Percentiles rank a stretch among this genome's conserved stretches.
Evolutionary conservation across 2,329 filamentous ascomycete species (phyloP).

Genomic region (Chlorencoelia australis): DNA sequence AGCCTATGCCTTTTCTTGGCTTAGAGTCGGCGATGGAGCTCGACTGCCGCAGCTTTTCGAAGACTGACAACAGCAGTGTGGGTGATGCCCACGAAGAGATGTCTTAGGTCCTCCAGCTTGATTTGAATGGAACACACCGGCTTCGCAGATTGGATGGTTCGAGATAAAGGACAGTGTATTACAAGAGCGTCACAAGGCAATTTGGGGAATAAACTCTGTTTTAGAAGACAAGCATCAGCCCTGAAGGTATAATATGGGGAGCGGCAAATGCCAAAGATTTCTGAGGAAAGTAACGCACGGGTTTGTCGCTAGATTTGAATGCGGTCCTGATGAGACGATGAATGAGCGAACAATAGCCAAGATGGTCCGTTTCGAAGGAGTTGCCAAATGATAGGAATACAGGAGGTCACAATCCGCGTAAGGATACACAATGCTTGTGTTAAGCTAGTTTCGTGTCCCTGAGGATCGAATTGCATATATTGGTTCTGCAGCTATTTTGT

Average conservation of each 20-base stretch:
- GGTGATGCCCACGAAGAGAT: neutral
- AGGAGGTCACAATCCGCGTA: slow-evolving; percentile 1
- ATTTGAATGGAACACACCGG: neutral
- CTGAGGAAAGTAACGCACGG: slow-evolving; percentile 5
- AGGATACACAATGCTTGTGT: slow-evolving; percentile 1
- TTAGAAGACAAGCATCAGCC: slow-evolving; percentile 5
- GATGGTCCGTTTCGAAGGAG: slow-evolving; percentile 1
- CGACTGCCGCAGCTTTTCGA: neutral
- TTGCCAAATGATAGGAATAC: neutral
- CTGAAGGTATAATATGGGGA: slow-evolving; percentile 2
- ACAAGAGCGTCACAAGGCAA: slow-evolving; percentile 2
- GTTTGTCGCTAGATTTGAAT: too few species aligned
- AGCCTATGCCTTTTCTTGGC: neutral
- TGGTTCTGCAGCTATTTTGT: neutral
- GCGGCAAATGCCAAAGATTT: neutral
- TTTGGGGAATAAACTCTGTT: slow-evolving; percentile 1
- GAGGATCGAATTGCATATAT: slow-evolving; percentile 3
- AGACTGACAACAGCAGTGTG: neutral
- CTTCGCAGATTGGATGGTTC: neutral
- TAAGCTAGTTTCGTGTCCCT: slow-evolving; percentile 2
- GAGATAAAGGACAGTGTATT: neutral
- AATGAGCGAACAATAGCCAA: neutral
- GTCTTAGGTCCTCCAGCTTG: neutral
- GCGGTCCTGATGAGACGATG: slow-evolving; percentile 2
- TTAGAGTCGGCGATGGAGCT: neutral